phyloP scores from a whole-genome alignment of 257 asterid species.

The Penstemon eatonii region DNA sequence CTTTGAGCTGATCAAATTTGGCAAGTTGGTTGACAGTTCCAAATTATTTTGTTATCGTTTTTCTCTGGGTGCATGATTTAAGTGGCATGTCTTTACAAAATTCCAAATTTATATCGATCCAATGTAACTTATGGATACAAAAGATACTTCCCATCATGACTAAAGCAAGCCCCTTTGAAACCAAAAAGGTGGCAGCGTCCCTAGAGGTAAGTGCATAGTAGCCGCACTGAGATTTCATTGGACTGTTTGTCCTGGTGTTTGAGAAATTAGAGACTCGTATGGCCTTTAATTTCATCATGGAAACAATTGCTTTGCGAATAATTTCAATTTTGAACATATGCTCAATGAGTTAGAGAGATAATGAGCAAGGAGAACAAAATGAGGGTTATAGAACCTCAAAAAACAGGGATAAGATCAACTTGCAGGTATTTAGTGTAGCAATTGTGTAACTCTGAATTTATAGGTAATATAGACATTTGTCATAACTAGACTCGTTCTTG shows the following conservation, averaged over 20 bases:
- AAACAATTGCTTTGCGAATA: neutral
- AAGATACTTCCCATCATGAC: neutral
- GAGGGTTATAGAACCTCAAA: neutral
- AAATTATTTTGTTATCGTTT: neutral
- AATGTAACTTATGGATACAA: neutral
- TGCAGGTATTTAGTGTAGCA: neutral
- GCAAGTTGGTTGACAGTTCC: neutral
- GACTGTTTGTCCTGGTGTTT: too few species aligned
- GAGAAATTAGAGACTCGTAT: neutral
- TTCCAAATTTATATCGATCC: neutral
- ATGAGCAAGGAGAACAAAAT: neutral
- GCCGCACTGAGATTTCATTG: too few species aligned
- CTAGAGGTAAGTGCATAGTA: neutral
- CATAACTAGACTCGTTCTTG: neutral
- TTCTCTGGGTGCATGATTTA: neutral
- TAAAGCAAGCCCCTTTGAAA: neutral
- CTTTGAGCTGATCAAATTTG: constrained; percentile 9
- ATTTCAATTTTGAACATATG: neutral
- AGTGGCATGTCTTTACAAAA: neutral
- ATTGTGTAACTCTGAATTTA: neutral
- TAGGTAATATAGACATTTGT: neutral
- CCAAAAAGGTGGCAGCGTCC: neutral
- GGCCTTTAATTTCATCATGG: neutral
- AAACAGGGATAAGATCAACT: neutral
- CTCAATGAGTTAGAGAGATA: neutral